These are phyloP conservation scores for Phyllosticta capitalensis DNA, from an alignment of 2,329 filamentous ascomycete species.

Conservation along the genomic window DNA sequence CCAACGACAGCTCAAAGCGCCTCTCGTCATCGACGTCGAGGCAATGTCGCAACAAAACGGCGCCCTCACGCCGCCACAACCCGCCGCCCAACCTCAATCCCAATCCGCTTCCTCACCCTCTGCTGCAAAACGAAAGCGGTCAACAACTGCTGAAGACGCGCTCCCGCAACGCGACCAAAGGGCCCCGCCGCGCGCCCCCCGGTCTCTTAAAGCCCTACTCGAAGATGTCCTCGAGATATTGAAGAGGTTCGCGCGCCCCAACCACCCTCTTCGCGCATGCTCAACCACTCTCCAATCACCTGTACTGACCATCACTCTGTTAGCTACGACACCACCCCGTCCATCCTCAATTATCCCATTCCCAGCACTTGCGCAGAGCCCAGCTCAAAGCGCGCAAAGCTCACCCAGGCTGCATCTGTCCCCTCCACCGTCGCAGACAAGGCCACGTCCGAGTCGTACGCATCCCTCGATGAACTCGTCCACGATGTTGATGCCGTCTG, in stretches of 20 bases:
- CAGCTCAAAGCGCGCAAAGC: conserved; percentile 36
- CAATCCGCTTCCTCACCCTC: conserved; percentile 21
- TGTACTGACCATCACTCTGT: conserved; percentile 6
- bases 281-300: conserved; percentile 9
- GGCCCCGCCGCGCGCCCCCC: conserved; percentile 15
- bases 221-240: conserved; percentile 34
- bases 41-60: conserved; percentile 27
- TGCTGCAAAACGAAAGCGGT: conserved; percentile 38
- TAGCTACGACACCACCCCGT: conserved; percentile 37
- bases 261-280: not conserved
- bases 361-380: conserved; percentile 28
- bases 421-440: conserved; percentile 29
- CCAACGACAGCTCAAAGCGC: not conserved
- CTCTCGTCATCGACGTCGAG: not conserved
- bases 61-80: conserved; percentile 22
- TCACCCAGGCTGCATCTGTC: conserved; percentile 21
- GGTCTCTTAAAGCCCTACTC: conserved; percentile 23
- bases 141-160: conserved; percentile 21
- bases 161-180: conserved; percentile 21
- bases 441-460: conserved; percentile 30
- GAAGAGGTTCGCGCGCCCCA: conserved; percentile 22
- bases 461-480: conserved; percentile 32
- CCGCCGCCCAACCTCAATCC: conserved; percentile 18
- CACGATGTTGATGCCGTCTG: conserved; percentile 33
- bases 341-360: conserved; percentile 34